Base-by-base conservation (phyloP, 345 rosid genomes). In the Noccaea bulbosa region DNA sequence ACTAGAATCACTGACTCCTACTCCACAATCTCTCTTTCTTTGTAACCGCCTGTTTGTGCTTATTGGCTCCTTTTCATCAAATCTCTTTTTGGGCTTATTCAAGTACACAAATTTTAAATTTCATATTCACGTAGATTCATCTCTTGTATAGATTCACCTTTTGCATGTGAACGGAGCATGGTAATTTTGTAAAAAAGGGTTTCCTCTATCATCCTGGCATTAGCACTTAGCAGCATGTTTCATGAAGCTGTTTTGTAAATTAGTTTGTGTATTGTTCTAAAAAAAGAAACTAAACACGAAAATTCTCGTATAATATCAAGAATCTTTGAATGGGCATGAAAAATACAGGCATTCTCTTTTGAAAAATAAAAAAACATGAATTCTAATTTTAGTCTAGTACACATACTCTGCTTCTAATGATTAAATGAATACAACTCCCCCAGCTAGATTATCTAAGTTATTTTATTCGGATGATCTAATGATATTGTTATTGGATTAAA, bases 31-130 rank as follows among this genome's bases (percentile, higher is more conserved):
- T 81, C 85, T 64, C 61, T 41, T 14, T 54, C 57, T 68, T 69
- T 75, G 78, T 88, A 87, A 92, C 96, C 90, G 95, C 90, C 88
- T 90, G 88, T 74, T 83, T 69, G 67, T 84, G 80, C 65, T 73
- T 48, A 90, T 88, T 92, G 93, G 95, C 44, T 35, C 65, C 84
- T 78, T 82, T 80, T 62, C 64, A 69, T 68, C 51, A 61, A 69
- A 57, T 69, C 74, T 75, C 69, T 69, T 69, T 75, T 75, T 77
- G 78, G 77, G 64, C 37, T 72, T 80, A 78, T 75, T 77, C 76
- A 59, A 10, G 71, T 54, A 67, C 78, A 30, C 53, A 57, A 54
- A 4, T 61, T 51, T 27, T 62, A 11, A 20, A 45, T 17, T 24
- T 72, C 38, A 64, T 27, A 52, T 41, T 67, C 37, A 67, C 37